Evolutionary conservation across 352 stramenopile genomes (phyloP).

Genomic region (Pythium brachiatum): DNA sequence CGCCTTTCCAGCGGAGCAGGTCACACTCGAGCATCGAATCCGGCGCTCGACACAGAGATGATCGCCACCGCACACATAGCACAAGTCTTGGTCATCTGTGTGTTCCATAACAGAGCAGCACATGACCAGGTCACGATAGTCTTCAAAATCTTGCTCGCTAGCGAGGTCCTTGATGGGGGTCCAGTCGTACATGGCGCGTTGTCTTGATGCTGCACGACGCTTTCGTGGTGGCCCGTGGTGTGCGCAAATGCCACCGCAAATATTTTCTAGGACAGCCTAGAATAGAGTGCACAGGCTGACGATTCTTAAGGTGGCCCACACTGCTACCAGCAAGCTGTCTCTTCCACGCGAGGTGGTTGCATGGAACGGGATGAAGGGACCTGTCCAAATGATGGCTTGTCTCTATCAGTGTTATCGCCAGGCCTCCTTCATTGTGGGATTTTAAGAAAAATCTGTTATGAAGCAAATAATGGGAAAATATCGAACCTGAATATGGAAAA

Average conservation of each 20-base stretch:
- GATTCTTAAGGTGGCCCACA: not conserved
- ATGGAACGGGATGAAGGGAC: not conserved
- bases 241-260: not conserved
- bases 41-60: slow-evolving; percentile 4
- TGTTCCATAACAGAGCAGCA: slow-evolving; percentile 8
- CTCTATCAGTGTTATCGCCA: not conserved
- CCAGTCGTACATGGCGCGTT: slow-evolving; percentile 5
- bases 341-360: not conserved
- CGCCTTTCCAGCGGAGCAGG: not conserved
- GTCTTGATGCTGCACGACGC: not conserved
- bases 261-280: not conserved
- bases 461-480: too few species aligned
- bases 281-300: not conserved
- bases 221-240: not conserved
- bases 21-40: slow-evolving; percentile 4
- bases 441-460: too few species aligned
- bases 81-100: slow-evolving; percentile 6
- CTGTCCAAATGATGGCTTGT: not conserved
- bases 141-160: slow-evolving; percentile 3
- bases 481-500: too few species aligned
- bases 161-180: not conserved
- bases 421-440: too few species aligned
- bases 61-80: slow-evolving; percentile 8
- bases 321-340: not conserved
- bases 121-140: slow-evolving; percentile 9